Evolutionary conservation across 495 filamentous ascomycete species (phyloP).

Genomic region (Aspergillus saccharolyticus): DNA sequence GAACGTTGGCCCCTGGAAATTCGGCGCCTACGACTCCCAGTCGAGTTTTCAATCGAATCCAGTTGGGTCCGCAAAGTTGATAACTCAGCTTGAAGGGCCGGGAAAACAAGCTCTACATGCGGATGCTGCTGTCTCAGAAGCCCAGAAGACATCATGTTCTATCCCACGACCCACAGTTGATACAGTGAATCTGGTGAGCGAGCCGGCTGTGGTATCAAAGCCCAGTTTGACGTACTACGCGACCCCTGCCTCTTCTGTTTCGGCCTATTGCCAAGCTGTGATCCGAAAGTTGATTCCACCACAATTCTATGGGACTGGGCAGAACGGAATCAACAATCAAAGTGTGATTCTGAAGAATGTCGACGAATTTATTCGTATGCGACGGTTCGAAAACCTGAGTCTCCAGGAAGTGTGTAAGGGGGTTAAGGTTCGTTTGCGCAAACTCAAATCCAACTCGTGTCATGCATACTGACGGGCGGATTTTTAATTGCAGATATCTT

Average conservation of each 20-base stretch:
- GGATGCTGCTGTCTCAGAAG: neutral
- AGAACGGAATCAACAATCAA: conserved; percentile 53
- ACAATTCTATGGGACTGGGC: conserved; percentile 65
- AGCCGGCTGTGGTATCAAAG: conserved; percentile 13
- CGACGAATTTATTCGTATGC: conserved; percentile 68
- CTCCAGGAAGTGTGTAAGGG: conserved; percentile 74
- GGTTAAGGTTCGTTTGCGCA: conserved; percentile 57
- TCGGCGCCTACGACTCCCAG: conserved; percentile 19
- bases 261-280: conserved; percentile 81
- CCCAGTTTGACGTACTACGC: conserved; percentile 61
- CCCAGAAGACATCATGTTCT: neutral
- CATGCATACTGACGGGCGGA: conserved; percentile 7
- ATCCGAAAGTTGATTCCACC: conserved; percentile 69
- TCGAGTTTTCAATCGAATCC: conserved; percentile 12
- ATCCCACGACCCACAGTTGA: neutral
- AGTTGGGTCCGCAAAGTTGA: conserved; percentile 20
- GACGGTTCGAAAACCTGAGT: conserved; percentile 75
- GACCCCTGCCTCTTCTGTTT: conserved; percentile 64
- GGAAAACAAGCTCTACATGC: neutral
- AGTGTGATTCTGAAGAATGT: conserved; percentile 57
- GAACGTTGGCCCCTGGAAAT: conserved; percentile 28
- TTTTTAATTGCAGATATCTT: conserved; percentile 46
- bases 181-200: neutral
- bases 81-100: conserved; percentile 25
- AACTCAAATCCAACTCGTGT: neutral